These are phyloP conservation scores for Haematococcus lacustris DNA, from an alignment of 139 green algal genomes.

Conservation along the genomic window DNA sequence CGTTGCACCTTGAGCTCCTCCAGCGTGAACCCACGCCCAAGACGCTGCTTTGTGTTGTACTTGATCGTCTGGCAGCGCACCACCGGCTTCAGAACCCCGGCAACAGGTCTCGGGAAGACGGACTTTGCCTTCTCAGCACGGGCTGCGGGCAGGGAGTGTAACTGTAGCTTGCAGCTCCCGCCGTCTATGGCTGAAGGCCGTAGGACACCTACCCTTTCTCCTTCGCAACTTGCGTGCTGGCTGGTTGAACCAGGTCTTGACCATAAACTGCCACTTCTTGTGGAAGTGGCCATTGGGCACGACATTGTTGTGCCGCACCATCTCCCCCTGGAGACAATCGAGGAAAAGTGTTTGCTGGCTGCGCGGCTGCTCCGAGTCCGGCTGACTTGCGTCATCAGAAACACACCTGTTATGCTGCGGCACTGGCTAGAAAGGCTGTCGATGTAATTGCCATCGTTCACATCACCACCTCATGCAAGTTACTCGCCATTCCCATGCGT, in stretches of 20 bases:
- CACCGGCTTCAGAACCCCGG: constrained; percentile 80
- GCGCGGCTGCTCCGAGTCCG: background rate
- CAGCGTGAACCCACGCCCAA: constrained; percentile 92
- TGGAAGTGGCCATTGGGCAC: constrained; percentile 90
- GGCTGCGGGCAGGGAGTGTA: constrained; percentile 46
- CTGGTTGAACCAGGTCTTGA: constrained; percentile 99
- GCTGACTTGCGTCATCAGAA: no score
- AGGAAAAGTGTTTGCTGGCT: background rate
- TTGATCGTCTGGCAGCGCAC: constrained; percentile 85
- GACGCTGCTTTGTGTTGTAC: constrained; percentile 93
- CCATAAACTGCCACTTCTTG: constrained; percentile 84
- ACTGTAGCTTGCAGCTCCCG: background rate
- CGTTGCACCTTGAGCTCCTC: constrained; percentile 97
- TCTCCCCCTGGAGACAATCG: background rate
- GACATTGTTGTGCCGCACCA: constrained; percentile 80
- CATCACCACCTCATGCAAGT: constrained; percentile 24
- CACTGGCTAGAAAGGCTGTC: background rate
- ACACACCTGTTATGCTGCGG: no score
- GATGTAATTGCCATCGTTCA: background rate
- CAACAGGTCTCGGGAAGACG: constrained; percentile 88
- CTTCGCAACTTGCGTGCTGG: constrained; percentile 86
- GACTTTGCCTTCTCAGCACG: constrained; percentile 82
- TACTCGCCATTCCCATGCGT: no score
- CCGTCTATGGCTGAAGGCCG: background rate
- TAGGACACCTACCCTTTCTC: constrained; percentile 51